Evolutionary conservation across 148 eudicot genomes (phyloP).

Genomic region (Suaeda aralocaspica): DNA sequence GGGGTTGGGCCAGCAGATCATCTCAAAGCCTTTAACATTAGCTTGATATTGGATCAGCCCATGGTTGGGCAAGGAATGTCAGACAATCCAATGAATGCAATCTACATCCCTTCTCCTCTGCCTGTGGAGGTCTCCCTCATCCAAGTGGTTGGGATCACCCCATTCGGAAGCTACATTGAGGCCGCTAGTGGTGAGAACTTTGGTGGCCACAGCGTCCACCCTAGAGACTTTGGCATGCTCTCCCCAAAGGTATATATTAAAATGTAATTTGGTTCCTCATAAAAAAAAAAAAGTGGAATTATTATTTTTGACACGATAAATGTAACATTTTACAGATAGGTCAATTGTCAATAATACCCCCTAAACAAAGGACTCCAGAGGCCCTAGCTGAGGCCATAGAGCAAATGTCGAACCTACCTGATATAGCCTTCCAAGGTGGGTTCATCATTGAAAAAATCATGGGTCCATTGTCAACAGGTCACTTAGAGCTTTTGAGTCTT

Average conservation of each 20-base stretch:
- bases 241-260: constrained; percentile 85
- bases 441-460: constrained; percentile 72
- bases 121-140: constrained; percentile 83
- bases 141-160: constrained; percentile 79
- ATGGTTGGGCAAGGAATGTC: constrained; percentile 75
- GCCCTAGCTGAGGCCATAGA: constrained; percentile 61
- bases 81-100: constrained; percentile 89
- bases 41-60: constrained; percentile 56
- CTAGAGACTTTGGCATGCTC: constrained; percentile 69
- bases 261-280: too few relatives aligned
- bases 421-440: constrained; percentile 65
- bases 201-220: constrained; percentile 25
- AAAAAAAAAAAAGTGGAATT: too few relatives aligned
- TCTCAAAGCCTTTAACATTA: constrained; percentile 60
- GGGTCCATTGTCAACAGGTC: constrained; percentile 78
- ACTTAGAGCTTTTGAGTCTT: constrained; percentile 43
- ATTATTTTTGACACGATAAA: not conserved
- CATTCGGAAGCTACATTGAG: constrained; percentile 72
- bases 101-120: constrained; percentile 70
- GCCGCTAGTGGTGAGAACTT: constrained; percentile 78
- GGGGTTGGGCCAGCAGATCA: constrained; percentile 72
- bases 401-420: constrained; percentile 44
- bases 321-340: constrained; percentile 52
- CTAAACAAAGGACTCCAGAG: constrained; percentile 75
- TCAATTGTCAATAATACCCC: constrained; percentile 74